Evolutionary conservation across 495 filamentous ascomycete genomes (phyloP), one percentile per base, ranked within the genome.

Genomic region (Rostrohypoxylon terebratum): DNA sequence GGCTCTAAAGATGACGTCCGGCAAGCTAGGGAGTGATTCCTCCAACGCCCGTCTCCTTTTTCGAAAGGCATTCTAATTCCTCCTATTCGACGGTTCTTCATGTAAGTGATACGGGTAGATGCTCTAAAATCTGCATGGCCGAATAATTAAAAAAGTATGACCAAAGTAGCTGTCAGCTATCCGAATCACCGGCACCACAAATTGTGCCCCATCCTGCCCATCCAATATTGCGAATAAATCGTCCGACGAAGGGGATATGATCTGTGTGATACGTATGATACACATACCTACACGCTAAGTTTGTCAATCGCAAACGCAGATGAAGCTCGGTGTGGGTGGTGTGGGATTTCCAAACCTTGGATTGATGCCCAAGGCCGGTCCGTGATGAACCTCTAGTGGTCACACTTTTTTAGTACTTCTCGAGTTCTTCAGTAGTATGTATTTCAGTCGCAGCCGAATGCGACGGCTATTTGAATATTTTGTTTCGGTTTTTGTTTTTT

Each of bases 21-120:
- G 61, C 16, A 34, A 51, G 45, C 71, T 69, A 69, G 71, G 71
- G 63, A 73, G 57, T 58, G 42, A 50, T 44, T 73, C 66, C 70
- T 66, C 23, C 66, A 65, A 60, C 42, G 16, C 50, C 57, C 10
- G 40, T 31, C 38, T 61, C 36, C 57, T 48, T 28, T 54, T 66
- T 54, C 23, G 34, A 65, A 28, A 16, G 50, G 3, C 44, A 14
- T 55, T 57, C 53, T 66, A 66, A 69, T 54, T 13, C 28, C 65
- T 63, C 57, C 40, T 57, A 71, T 72, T 67, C 34, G 55, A 48
- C 23, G 51, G 53, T 62, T 55, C 38, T 14, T 55, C 36, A 75
- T 71, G 71, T 63, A 65, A 36, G 71, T 66, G 65, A 66, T 58
- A 20, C 28, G 28, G 28, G 28, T 28, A 28, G 28, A 28, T 28